Evolutionary conservation across 2,329 filamentous ascomycete species (phyloP), one percentile per base, ranked within the genome.

Genomic region (Dichotomopilus funicola): DNA sequence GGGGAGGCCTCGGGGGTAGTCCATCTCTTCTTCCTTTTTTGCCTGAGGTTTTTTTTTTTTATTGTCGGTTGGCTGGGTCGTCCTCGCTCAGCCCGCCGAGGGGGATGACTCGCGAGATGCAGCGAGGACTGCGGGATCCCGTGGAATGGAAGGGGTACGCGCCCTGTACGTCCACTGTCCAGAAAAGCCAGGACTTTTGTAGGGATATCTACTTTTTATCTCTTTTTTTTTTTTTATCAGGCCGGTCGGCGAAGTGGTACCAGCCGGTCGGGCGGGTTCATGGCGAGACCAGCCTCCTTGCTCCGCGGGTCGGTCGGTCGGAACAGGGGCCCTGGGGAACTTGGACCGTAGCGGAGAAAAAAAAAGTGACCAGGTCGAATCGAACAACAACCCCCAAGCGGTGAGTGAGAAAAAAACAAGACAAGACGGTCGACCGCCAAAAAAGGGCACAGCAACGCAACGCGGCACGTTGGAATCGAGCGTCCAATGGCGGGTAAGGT

Each of bases 1-100:
- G 57, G 70, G 69, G 49, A 71, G 62, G 3, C 70, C 70, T 37
- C 69, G 62, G 49, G 63, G 60, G 46, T 62, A 62, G 38, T 67
- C 65, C 63, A 65, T 66, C 2, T 35, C 47, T 34, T 49, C 55
- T 27, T 27, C 19, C 19, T 27, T 27, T 27, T 27, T 27, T 27
- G 19, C 19, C 19, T 27, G 19, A 27, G 19, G 19, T 27, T 27
- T 27, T 27, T 27, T 27, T 27, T 27, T 27, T 27, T 27, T 27
- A 27, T 27, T 27, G 19, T 27, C 3, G 19, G 19, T 27, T 27
- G 19, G 19, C 19, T 27, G 19, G 19, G 19, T 11, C 42, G 37
- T 51, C 3, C 13, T 53, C 13, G 46, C 19, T 27, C 19, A 27
- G 19, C 19, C 19, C 19, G 47, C 42, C 37, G 27, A 38, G 50